Percentiles rank a stretch among this genome's conserved stretches.
These are phyloP conservation scores for Ustilago esculenta DNA, from an alignment of 1,284 basidiomycete genomes.

Conservation along the genomic window DNA sequence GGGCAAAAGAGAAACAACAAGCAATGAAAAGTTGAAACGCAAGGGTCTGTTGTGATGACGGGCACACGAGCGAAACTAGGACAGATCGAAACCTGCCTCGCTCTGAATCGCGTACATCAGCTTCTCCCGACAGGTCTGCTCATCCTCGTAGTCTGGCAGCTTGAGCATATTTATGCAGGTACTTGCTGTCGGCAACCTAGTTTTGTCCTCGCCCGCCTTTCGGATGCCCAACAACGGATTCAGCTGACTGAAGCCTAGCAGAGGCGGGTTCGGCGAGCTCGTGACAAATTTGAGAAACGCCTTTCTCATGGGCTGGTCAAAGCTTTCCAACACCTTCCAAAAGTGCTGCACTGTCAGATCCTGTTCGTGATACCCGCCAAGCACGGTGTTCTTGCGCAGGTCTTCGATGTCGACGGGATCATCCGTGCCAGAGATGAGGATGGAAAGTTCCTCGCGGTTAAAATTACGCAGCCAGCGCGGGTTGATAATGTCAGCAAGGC, in stretches of 20 bases:
- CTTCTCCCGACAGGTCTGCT: conserved; percentile 56
- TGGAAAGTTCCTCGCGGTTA: conserved; percentile 61
- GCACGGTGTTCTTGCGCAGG: conserved; percentile 58
- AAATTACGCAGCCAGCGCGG: conserved; percentile 65
- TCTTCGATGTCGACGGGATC: conserved; percentile 62
- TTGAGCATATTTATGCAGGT: conserved; percentile 66
- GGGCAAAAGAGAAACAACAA: too few relatives aligned
- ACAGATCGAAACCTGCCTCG: conserved; percentile 65
- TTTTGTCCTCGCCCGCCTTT: conserved; percentile 55
- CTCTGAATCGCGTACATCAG: conserved; percentile 61
- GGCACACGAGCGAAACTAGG: too few relatives aligned
- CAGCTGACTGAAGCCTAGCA: conserved; percentile 63
- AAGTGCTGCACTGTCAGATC: conserved; percentile 62
- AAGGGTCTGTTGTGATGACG: too few relatives aligned
- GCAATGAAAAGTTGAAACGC: too few relatives aligned
- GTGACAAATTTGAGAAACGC: conserved; percentile 65
- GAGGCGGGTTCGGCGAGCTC: conserved; percentile 62
- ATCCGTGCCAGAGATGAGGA: conserved; percentile 61
- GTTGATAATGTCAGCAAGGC: conserved; percentile 63
- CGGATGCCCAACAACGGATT: conserved; percentile 63
- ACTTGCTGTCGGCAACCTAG: conserved; percentile 62
- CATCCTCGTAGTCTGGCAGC: conserved; percentile 58
- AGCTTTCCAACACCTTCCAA: conserved; percentile 57
- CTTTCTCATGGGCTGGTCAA: conserved; percentile 52
- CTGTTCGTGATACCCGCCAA: conserved; percentile 62